Conservation (phyloP, 257 asterid species). For the Nicotiana tomentosiformis region DNA sequence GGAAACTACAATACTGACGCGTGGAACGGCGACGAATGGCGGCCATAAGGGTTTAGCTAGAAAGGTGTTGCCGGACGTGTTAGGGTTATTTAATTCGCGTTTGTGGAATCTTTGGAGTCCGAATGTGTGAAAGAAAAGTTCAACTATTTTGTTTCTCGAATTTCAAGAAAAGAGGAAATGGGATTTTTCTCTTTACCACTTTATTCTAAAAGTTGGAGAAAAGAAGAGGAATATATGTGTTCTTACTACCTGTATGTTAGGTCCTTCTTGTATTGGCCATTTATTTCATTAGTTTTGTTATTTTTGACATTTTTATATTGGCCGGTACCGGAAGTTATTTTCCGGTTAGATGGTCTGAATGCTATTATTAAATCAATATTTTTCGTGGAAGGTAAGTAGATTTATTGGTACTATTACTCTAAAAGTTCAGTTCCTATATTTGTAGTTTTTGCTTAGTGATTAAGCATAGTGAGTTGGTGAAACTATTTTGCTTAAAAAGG, state of each 20-base stretch:
- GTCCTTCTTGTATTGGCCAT: conserved; percentile 5
- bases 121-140: conserved; percentile 34
- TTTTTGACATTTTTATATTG: conserved; percentile 7
- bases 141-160: background rate
- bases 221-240: conserved; percentile 21
- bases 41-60: conserved; percentile 66
- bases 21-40: conserved; percentile 9
- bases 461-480: conserved; percentile 35
- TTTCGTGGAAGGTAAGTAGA: background rate
- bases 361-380: background rate
- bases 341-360: background rate
- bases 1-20: conserved; percentile 15
- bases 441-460: conserved; percentile 30
- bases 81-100: conserved; percentile 76
- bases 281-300: conserved; percentile 14
- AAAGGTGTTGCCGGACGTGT: conserved; percentile 82
- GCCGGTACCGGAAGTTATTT: background rate
- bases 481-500: conserved; percentile 18
- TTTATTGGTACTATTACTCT: background rate
- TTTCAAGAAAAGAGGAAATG: background rate
- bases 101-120: conserved; percentile 93
- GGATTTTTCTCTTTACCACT: background rate
- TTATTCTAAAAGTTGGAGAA: conserved; percentile 6
- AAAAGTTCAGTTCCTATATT: background rate
- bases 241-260: background rate